A percentile compares a stretch with the other conserved stretches of the same genome.
These are phyloP conservation scores for Hordeum marinum DNA, from an alignment of 176 grass and related monocot genomes.

Conservation along the genomic window DNA sequence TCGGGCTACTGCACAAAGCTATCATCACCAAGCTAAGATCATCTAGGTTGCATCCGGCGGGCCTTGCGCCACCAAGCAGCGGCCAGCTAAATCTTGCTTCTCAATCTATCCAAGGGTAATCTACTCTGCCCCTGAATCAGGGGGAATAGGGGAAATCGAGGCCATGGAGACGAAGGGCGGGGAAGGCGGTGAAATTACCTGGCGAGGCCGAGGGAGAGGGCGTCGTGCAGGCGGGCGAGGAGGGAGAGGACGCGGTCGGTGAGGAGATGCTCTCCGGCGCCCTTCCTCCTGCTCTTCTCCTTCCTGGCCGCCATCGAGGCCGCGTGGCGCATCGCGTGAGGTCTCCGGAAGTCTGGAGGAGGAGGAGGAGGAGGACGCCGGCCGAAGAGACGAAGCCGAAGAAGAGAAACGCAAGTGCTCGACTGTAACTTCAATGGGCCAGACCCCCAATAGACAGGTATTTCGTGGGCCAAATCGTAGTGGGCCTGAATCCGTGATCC, in stretches of 20 bases:
- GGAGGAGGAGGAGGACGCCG: background rate
- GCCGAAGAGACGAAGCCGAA: background rate
- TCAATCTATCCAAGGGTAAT: background rate
- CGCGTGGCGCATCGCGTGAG: constrained; percentile 30
- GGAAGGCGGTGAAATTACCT: constrained; percentile 19
- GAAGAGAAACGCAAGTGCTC: background rate
- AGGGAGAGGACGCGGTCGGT: constrained; percentile 42
- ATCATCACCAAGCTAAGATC: background rate
- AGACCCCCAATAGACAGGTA: background rate
- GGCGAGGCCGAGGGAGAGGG: constrained; percentile 52
- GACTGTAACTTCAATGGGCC: background rate
- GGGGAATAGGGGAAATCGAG: background rate
- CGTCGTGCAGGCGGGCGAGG: constrained; percentile 51
- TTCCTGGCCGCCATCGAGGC: constrained; percentile 19
- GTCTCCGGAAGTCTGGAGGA: background rate
- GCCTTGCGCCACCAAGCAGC: background rate
- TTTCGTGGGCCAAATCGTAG: background rate
- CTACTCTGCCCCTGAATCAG: background rate
- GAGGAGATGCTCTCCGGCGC: constrained; percentile 21
- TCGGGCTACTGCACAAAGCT: background rate
- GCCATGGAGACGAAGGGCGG: background rate
- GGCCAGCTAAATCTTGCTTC: background rate
- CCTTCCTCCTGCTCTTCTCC: constrained; percentile 43
- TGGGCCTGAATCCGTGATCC: background rate
- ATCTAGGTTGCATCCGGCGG: background rate